These are phyloP conservation scores for Fistulinella prunicolor DNA, from an alignment of 768 basidiomycete species.

Conservation along the genomic window DNA sequence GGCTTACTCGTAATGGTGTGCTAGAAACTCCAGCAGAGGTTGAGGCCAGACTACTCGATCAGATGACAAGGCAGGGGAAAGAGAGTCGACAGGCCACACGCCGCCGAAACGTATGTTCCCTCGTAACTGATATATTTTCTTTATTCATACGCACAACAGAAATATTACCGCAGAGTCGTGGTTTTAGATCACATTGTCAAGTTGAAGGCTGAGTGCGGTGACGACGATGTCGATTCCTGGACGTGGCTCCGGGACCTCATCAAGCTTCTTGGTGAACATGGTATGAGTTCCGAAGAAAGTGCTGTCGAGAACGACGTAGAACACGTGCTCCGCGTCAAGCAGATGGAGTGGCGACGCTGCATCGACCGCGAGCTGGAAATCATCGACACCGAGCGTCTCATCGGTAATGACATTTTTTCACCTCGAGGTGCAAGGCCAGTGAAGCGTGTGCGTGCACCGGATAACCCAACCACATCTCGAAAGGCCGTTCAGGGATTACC, in stretches of 20 bases:
- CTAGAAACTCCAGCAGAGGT: neutral
- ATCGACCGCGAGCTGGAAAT: slow-evolving; percentile 3
- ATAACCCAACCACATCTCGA: slow-evolving; percentile 1
- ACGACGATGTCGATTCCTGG: slow-evolving; percentile 1
- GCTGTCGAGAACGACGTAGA: too few species aligned
- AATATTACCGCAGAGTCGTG: neutral
- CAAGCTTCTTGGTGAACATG: slow-evolving; percentile 6
- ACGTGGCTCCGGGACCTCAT: slow-evolving; percentile 5
- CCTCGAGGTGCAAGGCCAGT: neutral
- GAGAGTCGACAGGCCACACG: neutral
- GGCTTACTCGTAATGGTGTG: neutral
- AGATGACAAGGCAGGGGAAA: neutral
- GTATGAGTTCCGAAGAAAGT: slow-evolving; percentile 15
- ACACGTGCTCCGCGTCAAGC: too few species aligned
- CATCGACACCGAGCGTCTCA: neutral
- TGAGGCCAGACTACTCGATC: neutral
- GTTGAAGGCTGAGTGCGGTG: neutral
- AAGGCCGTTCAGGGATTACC: neutral
- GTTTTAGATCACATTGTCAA: neutral
- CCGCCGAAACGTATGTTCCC: slow-evolving; percentile 1
- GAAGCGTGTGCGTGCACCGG: neutral
- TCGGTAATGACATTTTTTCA: slow-evolving; percentile 5
- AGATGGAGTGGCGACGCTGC: too few species aligned
- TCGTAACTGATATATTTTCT: neutral
- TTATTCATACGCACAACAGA: neutral